These are phyloP conservation scores for Malus hybrid DNA, from an alignment of 331 rosid species.

Conservation along the genomic window DNA sequence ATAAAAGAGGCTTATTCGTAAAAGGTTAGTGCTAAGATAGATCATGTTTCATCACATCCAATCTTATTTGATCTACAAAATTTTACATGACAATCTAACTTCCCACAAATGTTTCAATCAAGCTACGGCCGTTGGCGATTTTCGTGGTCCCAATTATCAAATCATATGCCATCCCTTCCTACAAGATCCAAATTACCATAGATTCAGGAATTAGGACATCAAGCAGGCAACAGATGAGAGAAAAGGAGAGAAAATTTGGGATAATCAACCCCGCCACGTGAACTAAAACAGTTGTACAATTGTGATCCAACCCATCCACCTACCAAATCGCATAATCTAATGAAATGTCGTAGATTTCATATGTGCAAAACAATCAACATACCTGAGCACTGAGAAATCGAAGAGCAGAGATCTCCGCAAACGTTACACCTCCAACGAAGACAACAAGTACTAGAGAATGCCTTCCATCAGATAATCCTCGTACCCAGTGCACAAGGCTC, in stretches of 20 bases:
- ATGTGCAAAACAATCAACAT: constrained; percentile 7
- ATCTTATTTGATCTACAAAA: background rate
- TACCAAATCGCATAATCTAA: background rate
- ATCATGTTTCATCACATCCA: too few species aligned
- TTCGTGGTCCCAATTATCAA: constrained; percentile 78
- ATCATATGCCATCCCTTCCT: constrained; percentile 97
- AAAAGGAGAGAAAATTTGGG: background rate
- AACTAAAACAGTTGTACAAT: background rate
- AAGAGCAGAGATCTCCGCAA: constrained; percentile 91
- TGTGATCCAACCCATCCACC: background rate
- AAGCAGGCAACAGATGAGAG: constrained; percentile 3
- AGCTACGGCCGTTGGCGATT: constrained; percentile 55
- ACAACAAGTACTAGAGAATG: constrained; percentile 84
- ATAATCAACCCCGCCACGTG: too few species aligned
- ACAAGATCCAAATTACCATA: constrained; percentile 24
- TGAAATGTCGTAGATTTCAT: background rate
- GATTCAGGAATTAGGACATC: background rate
- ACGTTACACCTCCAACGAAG: constrained; percentile 87
- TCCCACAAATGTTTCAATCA: constrained; percentile 71
- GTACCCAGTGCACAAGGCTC: too few species aligned
- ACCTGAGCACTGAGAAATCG: constrained; percentile 92
- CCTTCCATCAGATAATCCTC: constrained; percentile 86
- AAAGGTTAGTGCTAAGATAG: too few species aligned
- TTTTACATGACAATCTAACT: constrained; percentile 44
- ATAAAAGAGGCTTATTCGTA: too few species aligned